A percentile compares a stretch with the other conserved stretches of the same genome.
phyloP scores from a whole-genome alignment of 176 grass and related monocot genomes.

The Hordeum vulgare region MorexV3_pseudomolecules_assembly NC_058521.1:564114620-564115119 shows the following conservation, averaged over 20 bases:
- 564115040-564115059: not conserved
- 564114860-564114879: no score
- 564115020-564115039: conserved; percentile 29
- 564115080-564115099: not conserved
- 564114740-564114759: not conserved
- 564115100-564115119: not conserved
- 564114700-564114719: not conserved
- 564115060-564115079: not conserved
- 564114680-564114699: not conserved
- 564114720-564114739: not conserved
- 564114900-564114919: no score
- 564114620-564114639: not conserved
- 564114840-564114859: no score
- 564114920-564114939: no score
- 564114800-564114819: no score
- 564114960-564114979: conserved; percentile 24
- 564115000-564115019: conserved; percentile 56
- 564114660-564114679: not conserved
- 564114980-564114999: conserved; percentile 31
- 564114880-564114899: no score
- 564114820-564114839: no score
- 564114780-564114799: not conserved
- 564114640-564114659: not conserved
- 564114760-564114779: not conserved
- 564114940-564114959: conserved; percentile 24